Percentiles rank a stretch among this genome's conserved stretches.
Conservation (phyloP, 148 eudicot species). For the Camellia granthamiana region DNA sequence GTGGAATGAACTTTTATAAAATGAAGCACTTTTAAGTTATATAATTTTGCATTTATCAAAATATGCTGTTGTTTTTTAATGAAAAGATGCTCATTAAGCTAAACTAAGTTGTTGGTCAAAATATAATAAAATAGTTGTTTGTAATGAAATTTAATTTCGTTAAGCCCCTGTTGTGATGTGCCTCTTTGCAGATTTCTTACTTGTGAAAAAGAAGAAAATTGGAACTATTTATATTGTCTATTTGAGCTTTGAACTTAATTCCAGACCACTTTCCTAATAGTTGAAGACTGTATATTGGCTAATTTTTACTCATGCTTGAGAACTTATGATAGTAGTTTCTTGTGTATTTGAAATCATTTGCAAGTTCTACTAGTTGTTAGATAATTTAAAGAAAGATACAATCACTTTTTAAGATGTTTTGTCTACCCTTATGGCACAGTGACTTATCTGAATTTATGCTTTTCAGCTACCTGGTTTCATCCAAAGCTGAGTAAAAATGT, state of each 20-base stretch:
- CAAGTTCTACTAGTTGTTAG: background rate
- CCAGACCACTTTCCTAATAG: background rate
- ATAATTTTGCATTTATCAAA: background rate
- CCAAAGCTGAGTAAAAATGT: background rate
- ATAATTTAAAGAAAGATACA: background rate
- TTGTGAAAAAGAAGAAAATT: background rate
- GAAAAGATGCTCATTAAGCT: slow-evolving; percentile 1
- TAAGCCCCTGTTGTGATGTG: background rate
- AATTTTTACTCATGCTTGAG: background rate
- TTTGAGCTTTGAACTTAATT: background rate
- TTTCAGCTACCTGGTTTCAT: background rate
- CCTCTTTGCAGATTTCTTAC: background rate
- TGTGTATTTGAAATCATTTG: background rate
- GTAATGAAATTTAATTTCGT: background rate
- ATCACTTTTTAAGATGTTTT: background rate
- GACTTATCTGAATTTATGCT: background rate
- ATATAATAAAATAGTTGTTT: background rate
- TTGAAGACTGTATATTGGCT: background rate
- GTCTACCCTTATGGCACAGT: background rate
- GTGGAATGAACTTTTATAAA: background rate
- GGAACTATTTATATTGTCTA: background rate
- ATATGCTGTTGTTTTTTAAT: background rate
- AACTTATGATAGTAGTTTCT: background rate
- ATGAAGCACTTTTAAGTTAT: background rate
- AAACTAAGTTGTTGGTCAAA: background rate